Evolutionary conservation across 768 basidiomycete species (phyloP).

Genomic region (Tephrocybe sp.): DNA sequence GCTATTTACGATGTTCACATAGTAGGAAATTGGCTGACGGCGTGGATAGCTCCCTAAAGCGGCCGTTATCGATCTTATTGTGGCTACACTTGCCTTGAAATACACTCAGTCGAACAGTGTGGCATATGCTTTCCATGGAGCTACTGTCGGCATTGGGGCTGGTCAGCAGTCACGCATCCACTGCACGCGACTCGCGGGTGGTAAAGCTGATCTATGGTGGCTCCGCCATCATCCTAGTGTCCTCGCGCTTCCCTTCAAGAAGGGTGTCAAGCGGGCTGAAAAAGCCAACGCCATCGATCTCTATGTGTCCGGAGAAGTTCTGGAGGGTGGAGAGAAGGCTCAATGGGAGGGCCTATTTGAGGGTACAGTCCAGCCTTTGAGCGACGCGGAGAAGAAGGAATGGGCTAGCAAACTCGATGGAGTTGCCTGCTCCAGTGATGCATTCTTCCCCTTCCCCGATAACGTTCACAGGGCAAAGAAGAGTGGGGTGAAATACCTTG

Average conservation of each 20-base stretch:
- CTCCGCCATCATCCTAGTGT: slow-evolving; percentile 95
- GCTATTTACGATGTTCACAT: slow-evolving; percentile 16
- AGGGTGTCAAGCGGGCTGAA: slow-evolving; percentile 95
- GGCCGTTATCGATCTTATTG: slow-evolving; percentile 88
- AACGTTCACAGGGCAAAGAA: slow-evolving; percentile 92
- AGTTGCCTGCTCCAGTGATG: slow-evolving; percentile 93
- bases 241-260: slow-evolving; percentile 91
- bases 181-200: slow-evolving; percentile 96
- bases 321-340: slow-evolving; percentile 84
- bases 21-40: slow-evolving; percentile 3
- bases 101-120: slow-evolving; percentile 99
- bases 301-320: slow-evolving; percentile 85
- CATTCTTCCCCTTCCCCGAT: slow-evolving; percentile 99
- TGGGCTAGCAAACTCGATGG: slow-evolving; percentile 76
- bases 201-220: slow-evolving; percentile 99
- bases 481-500: slow-evolving; percentile 91
- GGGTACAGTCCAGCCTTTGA: slow-evolving; percentile 60
- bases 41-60: slow-evolving; percentile 61
- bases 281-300: slow-evolving; percentile 98
- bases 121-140: slow-evolving; percentile 88
- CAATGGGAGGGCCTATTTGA: slow-evolving; percentile 94
- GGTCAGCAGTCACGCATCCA: slow-evolving; percentile 99
- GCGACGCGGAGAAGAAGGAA: slow-evolving; percentile 63
- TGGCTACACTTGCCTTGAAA: slow-evolving; percentile 94
- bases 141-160: slow-evolving; percentile 93